Evolutionary conservation across 2,329 filamentous ascomycete species (phyloP), one percentile per base, ranked within the genome.

Genomic region (Colletotrichum cereale): DNA sequence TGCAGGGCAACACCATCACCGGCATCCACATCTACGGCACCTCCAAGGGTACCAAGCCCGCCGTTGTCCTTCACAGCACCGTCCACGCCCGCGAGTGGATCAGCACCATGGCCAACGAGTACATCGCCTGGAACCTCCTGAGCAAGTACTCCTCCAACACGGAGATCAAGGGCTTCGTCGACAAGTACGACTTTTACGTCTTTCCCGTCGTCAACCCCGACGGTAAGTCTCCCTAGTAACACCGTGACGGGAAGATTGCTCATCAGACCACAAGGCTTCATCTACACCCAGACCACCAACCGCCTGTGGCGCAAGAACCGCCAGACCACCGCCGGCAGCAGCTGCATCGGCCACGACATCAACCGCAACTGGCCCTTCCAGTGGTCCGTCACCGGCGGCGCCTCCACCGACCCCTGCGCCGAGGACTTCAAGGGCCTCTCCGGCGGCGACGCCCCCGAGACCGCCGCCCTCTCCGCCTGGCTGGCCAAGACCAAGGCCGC

Each of bases 131-230:
- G 67, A 77, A 78, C 29, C 78, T 88, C 44, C 76, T 87, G 21
- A 78, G 78, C 53, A 79, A 81, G 65, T 85, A 85, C 48, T 47
- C 66, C 44, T 40, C 70, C 16, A 61, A 74, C 18, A 73, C 79
- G 42, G 76, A 80, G 18, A 75, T 83, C 50, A 80, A 79, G 57
- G 76, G 77, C 3, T 85, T 86, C 73, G 82, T 89, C 60, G 83
- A 89, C 78, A 85, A 82, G 62, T 89, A 87, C 77, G 89, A 91
- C 81, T 87, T 88, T 77, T 91, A 88, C 80, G 86, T 91, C 74
- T 82, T 87, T 74, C 84, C 86, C 3, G 77, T 88, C 42, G 85
- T 86, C 47, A 88, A 89, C 75, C 86, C 87, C 0, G 86, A 88
- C 75, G 85, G 82, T 82, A 75, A 71, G 78, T 60, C 8, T 1